These are phyloP conservation scores for Iris pallida DNA, from an alignment of 116 monocot species.

Conservation along the genomic window DNA sequence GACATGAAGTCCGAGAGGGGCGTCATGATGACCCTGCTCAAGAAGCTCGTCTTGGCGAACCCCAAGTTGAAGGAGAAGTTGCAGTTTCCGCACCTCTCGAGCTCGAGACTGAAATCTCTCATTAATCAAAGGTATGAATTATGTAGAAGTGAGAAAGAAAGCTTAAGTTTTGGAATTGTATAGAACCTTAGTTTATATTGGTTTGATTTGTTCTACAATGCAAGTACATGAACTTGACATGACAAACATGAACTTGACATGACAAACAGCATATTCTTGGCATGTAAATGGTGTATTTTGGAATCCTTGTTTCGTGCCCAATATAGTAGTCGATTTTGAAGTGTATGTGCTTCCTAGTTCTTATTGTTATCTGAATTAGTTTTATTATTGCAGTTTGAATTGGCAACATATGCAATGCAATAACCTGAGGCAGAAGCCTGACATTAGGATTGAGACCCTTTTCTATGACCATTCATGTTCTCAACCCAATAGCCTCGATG, in stretches of 20 bases:
- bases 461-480: slow-evolving; percentile 37
- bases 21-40: slow-evolving; percentile 65
- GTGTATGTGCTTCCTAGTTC: background rate
- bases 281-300: background rate
- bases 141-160: background rate
- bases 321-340: background rate
- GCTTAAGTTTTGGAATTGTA: too few relatives aligned
- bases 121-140: slow-evolving; percentile 69
- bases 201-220: too few relatives aligned
- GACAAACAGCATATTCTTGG: background rate
- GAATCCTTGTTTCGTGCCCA: background rate
- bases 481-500: slow-evolving; percentile 27
- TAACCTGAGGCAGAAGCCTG: slow-evolving; percentile 30
- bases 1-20: slow-evolving; percentile 66
- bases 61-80: slow-evolving; percentile 71
- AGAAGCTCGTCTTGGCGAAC: slow-evolving; percentile 77
- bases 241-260: too few relatives aligned
- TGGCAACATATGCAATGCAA: slow-evolving; percentile 50
- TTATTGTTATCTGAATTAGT: background rate
- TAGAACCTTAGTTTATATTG: too few relatives aligned
- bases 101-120: slow-evolving; percentile 57
- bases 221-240: too few relatives aligned
- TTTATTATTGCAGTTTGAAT: slow-evolving; percentile 31
- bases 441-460: slow-evolving; percentile 40
- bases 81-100: slow-evolving; percentile 57